A percentile compares a stretch with the other conserved stretches of the same genome.
phyloP scores from a whole-genome alignment of 805 yeast species.

The Candida sanyiensis region DNA sequence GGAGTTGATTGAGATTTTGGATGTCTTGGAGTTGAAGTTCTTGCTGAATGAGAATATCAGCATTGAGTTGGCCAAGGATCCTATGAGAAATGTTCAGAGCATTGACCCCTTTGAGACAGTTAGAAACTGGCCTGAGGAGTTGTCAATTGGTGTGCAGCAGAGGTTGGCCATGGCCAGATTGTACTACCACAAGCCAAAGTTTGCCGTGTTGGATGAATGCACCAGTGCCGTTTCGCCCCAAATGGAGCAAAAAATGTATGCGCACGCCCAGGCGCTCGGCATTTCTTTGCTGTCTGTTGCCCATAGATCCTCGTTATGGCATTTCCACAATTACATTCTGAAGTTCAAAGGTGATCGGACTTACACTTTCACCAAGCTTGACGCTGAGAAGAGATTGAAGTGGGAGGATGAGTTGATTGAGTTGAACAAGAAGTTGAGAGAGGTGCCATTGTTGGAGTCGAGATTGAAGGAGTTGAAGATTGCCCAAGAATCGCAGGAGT shows the following conservation, averaged over 20 bases:
- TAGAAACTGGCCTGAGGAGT: constrained; percentile 83
- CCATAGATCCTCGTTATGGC: constrained; percentile 89
- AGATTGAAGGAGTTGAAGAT: constrained; percentile 59
- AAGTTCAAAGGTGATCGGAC: constrained; percentile 85
- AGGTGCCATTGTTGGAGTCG: constrained; percentile 59
- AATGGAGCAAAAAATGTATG: constrained; percentile 85
- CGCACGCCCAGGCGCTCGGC: constrained; percentile 70
- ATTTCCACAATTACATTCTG: constrained; percentile 75
- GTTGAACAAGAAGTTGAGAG: constrained; percentile 66
- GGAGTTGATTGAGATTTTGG: constrained; percentile 48
- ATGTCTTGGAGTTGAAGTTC: constrained; percentile 54
- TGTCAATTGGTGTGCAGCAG: constrained; percentile 90
- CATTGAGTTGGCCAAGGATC: constrained; percentile 27
- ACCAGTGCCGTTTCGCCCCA: constrained; percentile 90
- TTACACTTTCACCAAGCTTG: constrained; percentile 54
- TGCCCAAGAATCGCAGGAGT: constrained; percentile 35
- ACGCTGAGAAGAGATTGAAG: constrained; percentile 65
- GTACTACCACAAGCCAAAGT: constrained; percentile 85
- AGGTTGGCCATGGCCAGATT: constrained; percentile 88
- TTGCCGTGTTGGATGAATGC: constrained; percentile 94
- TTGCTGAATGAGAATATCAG: constrained; percentile 42
- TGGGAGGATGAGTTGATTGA: constrained; percentile 74
- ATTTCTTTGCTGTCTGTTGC: constrained; percentile 87
- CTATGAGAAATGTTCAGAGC: constrained; percentile 28
- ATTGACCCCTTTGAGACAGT: constrained; percentile 53